These are phyloP conservation scores for Fusarium oligoseptatum DNA, from an alignment of 2,329 filamentous ascomycete genomes.

Conservation along the genomic window DNA sequence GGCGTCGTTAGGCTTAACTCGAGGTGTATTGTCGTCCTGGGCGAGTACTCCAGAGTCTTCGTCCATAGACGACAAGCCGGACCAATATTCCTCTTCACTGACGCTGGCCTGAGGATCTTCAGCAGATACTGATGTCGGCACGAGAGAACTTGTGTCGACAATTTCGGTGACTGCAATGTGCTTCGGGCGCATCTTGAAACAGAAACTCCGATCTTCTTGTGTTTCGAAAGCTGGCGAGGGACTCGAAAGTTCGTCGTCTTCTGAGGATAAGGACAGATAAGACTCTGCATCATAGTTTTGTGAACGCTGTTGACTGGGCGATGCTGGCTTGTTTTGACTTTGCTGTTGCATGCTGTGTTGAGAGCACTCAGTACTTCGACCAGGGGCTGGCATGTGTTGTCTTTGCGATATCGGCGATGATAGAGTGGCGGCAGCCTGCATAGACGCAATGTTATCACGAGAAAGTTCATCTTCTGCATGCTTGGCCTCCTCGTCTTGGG, in stretches of 20 bases:
- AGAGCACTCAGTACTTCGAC: slow-evolving; percentile 13
- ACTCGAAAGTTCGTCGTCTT: neutral
- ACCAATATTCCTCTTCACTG: slow-evolving; percentile 33
- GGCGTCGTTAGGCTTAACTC: neutral
- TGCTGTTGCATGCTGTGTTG: slow-evolving; percentile 14
- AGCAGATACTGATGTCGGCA: neutral
- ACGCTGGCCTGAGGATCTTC: neutral
- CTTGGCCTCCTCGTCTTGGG: neutral
- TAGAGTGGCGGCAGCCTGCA: slow-evolving; percentile 42
- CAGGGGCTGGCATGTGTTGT: slow-evolving; percentile 15
- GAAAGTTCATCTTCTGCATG: slow-evolving; percentile 34
- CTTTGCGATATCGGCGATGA: slow-evolving; percentile 48
- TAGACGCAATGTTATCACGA: slow-evolving; percentile 15
- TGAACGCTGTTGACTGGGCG: neutral
- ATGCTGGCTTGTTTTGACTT: slow-evolving; percentile 17
- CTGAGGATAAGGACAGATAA: neutral
- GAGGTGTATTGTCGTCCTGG: neutral
- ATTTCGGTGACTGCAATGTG: neutral
- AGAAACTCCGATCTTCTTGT: slow-evolving; percentile 52
- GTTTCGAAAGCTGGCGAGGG: slow-evolving; percentile 36
- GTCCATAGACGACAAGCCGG: slow-evolving; percentile 30
- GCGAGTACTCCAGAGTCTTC: slow-evolving; percentile 10
- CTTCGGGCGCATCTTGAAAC: slow-evolving; percentile 45
- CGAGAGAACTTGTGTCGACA: neutral
- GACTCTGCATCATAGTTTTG: no score